Percentiles rank a stretch among this genome's conserved stretches.
These are phyloP conservation scores for Panicum virgatum DNA, from an alignment of 202 grass and related monocot species.

Conservation along the genomic window DNA sequence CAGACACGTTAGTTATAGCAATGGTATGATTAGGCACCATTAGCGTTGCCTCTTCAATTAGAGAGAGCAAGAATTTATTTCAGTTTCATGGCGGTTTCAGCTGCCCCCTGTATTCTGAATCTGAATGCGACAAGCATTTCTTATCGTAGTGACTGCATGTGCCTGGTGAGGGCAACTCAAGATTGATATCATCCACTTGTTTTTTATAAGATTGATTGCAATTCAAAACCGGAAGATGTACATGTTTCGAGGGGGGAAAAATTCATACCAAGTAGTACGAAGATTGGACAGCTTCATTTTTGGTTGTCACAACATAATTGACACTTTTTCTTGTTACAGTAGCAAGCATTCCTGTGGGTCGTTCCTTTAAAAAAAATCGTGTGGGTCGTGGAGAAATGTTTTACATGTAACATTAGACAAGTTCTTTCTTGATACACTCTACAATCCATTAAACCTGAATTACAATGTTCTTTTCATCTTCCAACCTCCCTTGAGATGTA, in stretches of 20 bases:
- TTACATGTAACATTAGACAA: neutral
- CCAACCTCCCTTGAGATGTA: conserved; percentile 35
- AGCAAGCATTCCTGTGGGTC: neutral
- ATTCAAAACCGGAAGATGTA: too few relatives aligned
- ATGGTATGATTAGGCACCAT: neutral
- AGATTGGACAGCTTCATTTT: too few relatives aligned
- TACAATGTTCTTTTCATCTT: conserved; percentile 35
- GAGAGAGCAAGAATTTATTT: neutral
- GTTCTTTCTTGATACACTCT: neutral
- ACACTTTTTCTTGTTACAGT: neutral
- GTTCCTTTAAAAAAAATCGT: too few relatives aligned
- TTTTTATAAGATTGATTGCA: too few relatives aligned
- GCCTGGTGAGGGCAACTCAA: neutral
- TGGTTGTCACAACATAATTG: neutral
- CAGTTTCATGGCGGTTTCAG: neutral
- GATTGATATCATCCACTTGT: too few relatives aligned
- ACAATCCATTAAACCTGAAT: neutral
- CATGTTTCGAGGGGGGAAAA: too few relatives aligned
- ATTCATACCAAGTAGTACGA: too few relatives aligned
- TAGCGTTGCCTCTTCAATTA: neutral
- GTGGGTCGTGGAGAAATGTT: neutral
- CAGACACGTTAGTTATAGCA: neutral
- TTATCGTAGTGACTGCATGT: neutral
- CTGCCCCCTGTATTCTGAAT: neutral
- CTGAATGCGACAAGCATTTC: neutral